Evolutionary conservation across 306 rosid genomes (phyloP), one percentile per base, ranked within the genome.

Genomic region (Corylus heterophylla): DNA sequence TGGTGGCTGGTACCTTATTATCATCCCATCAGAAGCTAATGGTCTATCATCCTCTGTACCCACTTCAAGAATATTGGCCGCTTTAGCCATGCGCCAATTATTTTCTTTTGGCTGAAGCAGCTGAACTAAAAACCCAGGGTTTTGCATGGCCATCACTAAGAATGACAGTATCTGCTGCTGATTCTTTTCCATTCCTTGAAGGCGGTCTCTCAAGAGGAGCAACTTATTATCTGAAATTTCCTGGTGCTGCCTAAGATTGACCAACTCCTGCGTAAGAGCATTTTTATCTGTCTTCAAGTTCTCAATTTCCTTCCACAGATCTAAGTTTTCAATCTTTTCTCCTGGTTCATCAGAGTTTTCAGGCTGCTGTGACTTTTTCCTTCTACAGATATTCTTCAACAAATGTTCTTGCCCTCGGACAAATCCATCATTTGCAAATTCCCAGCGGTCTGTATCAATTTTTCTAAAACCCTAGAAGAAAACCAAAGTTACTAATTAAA

Each of bases 131-230:
- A 91, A 85, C 9, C 88, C 93, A 35, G 99, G 99, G 85, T 81
- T 89, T 85, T 96, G 98, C 88, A 96, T 91, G 2, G 94, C 99
- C 97, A 91, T 91, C 62, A 93, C 99, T 79, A 96, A 79, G 86
- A 96, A 96, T 10, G 99, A 93, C 54, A 96, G 83, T 97, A 96
- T 88, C 88, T 96, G 99, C 76, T 96, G 94, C 83, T 93, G 98
- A 89, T 88, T 89, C 83, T 87, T 91, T 80, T 96, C 99, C 97
- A 96, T 91, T 76, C 99, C 97, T 16, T 86, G 82, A 82, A 96
- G 87, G 27, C 88, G 89, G 66, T 93, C 88, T 49, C 92, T 78
- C 86, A 96, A 64, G 69, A 82, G 83, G 47, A 91, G 81, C 89
- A 96, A 69, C 71, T 85, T 90, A 51, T 76, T 87, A 74, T 91